Evolutionary conservation across 805 yeast species (phyloP).

Genomic region (Blastobotrys parvus): DNA sequence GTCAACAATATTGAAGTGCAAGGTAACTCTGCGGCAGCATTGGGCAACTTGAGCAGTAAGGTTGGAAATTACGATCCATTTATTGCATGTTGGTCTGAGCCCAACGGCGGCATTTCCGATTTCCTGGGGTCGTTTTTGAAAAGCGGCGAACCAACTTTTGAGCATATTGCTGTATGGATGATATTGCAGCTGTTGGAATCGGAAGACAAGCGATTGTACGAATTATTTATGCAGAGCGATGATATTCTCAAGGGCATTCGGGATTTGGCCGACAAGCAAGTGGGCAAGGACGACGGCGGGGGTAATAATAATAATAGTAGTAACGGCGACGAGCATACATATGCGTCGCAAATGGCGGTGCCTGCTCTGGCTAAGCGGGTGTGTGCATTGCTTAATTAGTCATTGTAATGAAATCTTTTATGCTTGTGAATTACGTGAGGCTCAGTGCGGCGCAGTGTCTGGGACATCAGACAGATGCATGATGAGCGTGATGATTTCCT

Average conservation of each 20-base stretch:
- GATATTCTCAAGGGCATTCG: constrained; percentile 28
- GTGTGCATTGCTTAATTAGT: not conserved
- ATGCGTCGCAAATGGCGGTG: constrained; percentile 29
- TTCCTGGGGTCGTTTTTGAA: constrained; percentile 74
- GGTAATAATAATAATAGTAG: constrained; percentile 7
- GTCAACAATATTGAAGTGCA: constrained; percentile 89
- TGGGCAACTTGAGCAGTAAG: constrained; percentile 91
- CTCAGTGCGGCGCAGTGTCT: no score
- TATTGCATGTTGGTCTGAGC: constrained; percentile 66
- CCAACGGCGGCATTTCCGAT: constrained; percentile 78
- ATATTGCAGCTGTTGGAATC: constrained; percentile 87
- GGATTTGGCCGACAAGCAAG: constrained; percentile 26
- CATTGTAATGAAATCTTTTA: not conserved
- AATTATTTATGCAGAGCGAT: constrained; percentile 25
- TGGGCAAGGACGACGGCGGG: constrained; percentile 13
- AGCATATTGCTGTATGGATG: constrained; percentile 97
- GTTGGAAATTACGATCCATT: constrained; percentile 76
- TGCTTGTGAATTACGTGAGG: no score
- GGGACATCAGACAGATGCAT: no score
- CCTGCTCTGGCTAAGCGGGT: constrained; percentile 30
- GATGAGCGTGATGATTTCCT: no score
- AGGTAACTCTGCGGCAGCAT: constrained; percentile 97
- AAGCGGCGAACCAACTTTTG: constrained; percentile 86
- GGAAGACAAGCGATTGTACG: constrained; percentile 51
- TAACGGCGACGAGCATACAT: constrained; percentile 19